These are phyloP conservation scores for Mycena amicta DNA, from an alignment of 768 basidiomycete species.

Conservation along the genomic window DNA sequence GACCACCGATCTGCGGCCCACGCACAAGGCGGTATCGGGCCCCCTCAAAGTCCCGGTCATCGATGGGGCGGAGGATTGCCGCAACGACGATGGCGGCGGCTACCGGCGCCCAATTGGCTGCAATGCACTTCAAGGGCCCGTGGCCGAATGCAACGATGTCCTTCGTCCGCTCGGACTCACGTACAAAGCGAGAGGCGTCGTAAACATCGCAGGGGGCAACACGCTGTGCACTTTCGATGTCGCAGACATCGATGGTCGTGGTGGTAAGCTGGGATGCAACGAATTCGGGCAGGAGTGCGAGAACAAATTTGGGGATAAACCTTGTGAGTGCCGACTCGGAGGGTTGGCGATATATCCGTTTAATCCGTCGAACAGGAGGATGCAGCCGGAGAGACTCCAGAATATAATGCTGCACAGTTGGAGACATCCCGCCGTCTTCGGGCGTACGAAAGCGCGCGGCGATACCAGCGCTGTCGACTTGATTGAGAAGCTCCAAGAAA, in stretches of 20 bases:
- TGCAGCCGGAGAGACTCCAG: slow-evolving; percentile 50
- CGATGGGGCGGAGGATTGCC: slow-evolving; percentile 37
- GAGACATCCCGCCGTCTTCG: not conserved
- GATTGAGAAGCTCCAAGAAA: slow-evolving; percentile 39
- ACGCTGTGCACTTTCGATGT: slow-evolving; percentile 37
- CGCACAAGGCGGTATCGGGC: not conserved
- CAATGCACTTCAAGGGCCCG: slow-evolving; percentile 51
- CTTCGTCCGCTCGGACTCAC: slow-evolving; percentile 22
- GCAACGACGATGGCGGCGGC: slow-evolving; percentile 52
- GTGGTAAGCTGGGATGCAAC: no score
- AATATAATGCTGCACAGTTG: slow-evolving; percentile 41
- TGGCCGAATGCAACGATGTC: slow-evolving; percentile 49
- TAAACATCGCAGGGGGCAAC: slow-evolving; percentile 45
- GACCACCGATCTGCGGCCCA: not conserved
- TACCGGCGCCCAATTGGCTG: slow-evolving; percentile 51
- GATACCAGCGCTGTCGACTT: slow-evolving; percentile 36
- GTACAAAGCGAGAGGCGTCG: slow-evolving; percentile 43
- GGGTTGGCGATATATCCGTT: slow-evolving; percentile 26
- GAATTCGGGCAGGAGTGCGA: no score
- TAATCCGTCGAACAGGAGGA: slow-evolving; percentile 54
- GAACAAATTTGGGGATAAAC: no score
- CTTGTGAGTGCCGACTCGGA: no score
- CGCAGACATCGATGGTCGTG: slow-evolving; percentile 37
- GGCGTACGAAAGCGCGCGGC: not conserved
- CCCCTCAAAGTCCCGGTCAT: no score